These are phyloP conservation scores for Xylaria flabelliformis DNA, from an alignment of 495 filamentous ascomycete genomes.

Conservation along the genomic window DNA sequence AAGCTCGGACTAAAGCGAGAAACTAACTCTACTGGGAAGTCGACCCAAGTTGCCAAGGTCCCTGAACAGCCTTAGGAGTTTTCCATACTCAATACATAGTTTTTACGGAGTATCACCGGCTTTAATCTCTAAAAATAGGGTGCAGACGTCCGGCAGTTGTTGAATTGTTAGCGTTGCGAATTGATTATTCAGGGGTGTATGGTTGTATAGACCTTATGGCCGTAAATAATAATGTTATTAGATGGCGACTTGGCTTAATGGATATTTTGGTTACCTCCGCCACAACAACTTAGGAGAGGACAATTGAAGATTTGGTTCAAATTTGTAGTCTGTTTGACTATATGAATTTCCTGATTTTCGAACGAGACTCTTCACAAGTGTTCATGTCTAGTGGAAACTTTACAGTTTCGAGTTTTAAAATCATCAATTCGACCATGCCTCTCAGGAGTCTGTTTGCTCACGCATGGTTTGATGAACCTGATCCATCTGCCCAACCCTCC, in stretches of 20 bases:
- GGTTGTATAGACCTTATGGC: too few species aligned
- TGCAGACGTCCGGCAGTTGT: conserved; percentile 5
- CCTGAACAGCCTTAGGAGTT: background rate
- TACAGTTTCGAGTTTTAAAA: background rate
- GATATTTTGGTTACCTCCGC: too few species aligned
- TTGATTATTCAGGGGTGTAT: background rate
- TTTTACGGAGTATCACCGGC: conserved; percentile 2
- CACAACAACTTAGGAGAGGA: too few species aligned
- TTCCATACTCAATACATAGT: background rate
- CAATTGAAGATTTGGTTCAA: too few species aligned
- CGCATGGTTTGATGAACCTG: background rate
- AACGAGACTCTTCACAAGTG: too few species aligned
- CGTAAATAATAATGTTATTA: too few species aligned
- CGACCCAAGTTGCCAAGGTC: background rate
- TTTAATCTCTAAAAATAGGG: conserved; percentile 21
- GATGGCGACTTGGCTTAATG: too few species aligned
- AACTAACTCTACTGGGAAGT: conserved; percentile 5
- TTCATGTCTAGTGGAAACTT: too few species aligned
- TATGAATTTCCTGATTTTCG: background rate
- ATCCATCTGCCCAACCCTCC: background rate
- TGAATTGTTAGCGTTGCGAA: background rate
- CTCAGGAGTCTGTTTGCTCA: background rate
- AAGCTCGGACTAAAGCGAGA: background rate
- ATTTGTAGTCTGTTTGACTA: too few species aligned
- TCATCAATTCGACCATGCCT: too few species aligned